A percentile compares a stretch with the other conserved stretches of the same genome.
Evolutionary conservation across 1,284 basidiomycete species (phyloP).

Genomic region (Ceratobasidium theobromae): DNA sequence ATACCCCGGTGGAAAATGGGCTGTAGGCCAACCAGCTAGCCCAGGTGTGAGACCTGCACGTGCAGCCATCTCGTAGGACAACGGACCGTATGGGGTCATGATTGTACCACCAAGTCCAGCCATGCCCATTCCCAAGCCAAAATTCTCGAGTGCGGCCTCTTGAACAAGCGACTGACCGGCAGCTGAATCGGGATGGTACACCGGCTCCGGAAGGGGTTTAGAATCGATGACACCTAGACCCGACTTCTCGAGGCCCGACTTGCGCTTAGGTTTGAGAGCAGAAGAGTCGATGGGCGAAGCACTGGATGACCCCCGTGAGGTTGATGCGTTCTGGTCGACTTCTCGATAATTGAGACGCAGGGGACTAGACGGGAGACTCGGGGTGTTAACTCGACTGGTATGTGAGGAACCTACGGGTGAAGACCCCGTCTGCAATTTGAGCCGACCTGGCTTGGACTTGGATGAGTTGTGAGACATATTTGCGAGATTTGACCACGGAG

Average conservation of each 20-base stretch:
- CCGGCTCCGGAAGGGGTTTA: conserved; percentile 10
- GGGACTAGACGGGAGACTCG: conserved; percentile 13
- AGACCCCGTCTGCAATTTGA: conserved; percentile 18
- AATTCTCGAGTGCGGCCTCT: conserved; percentile 20
- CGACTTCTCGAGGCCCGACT: conserved; percentile 10
- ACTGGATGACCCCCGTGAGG: conserved; percentile 2
- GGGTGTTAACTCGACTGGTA: conserved; percentile 23
- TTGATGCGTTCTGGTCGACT: conserved; percentile 9
- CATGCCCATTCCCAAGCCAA: conserved; percentile 12
- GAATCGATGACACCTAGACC: not conserved
- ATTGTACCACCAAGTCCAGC: not conserved
- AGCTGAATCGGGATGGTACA: conserved; percentile 23
- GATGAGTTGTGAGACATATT: conserved; percentile 9
- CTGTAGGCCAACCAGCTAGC: not conserved
- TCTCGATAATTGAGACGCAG: conserved; percentile 14
- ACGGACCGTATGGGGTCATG: conserved; percentile 22
- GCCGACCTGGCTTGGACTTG: conserved; percentile 6
- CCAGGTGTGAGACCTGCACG: conserved; percentile 1
- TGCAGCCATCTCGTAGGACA: conserved; percentile 13
- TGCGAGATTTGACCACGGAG: conserved; percentile 11
- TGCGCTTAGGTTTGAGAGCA: conserved; percentile 7
- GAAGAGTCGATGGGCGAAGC: conserved; percentile 9
- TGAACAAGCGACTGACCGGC: conserved; percentile 21
- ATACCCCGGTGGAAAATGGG: conserved; percentile 5
- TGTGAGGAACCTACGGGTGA: conserved; percentile 14